Evolutionary conservation across 768 basidiomycete species (phyloP), one percentile per base, ranked within the genome.

Genomic region (Mycena rosella): DNA sequence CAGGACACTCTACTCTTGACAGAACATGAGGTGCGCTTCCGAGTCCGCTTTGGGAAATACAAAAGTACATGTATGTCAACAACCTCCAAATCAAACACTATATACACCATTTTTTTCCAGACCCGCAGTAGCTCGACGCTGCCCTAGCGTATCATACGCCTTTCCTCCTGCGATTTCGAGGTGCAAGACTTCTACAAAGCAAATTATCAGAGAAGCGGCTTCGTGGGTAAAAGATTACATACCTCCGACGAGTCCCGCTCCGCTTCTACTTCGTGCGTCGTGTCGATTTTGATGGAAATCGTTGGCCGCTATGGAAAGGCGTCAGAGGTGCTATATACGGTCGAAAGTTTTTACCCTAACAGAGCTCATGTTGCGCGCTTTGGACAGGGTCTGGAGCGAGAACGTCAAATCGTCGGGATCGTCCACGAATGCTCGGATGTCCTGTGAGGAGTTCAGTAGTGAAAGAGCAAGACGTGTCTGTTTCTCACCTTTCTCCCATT

Each of bases 281-380:
- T 89, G 73, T 90, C 87, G 62, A 90, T 87, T 77, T 88, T 87
- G 78, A 91, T 89, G 36, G 88, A 87, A 69, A 90, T 87, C 67
- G 86, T 86, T 55, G 84, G 83, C 49, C 83, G 82, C 69, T 85
- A 58, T 36, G 63, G 64, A 49, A 27, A 30, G 42, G 62, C 61
- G 61, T 68, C 27, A 10, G 38, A 65, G 60, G 34, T n/a, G n/a
- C n/a, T n/a, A n/a, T n/a, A n/a, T n/a, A 48, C 44, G 72, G 54
- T 60, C n/a, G 60, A 47, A 45, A 60, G 52, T 51, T 22, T 63
- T 30, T 32, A 72, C 72, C 58, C 67, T 81, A 78, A 73, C 75
- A 65, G 79, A 76, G 60, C 73, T 78, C 54, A 79, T 75, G 51
- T 78, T 75, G 68, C 78, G 70, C 65, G 77, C 77, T 72, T 85